Evolutionary conservation across 2,329 filamentous ascomycete species (phyloP), one percentile per base, ranked within the genome.

Genomic region (Sphaceloma murrayae): DNA sequence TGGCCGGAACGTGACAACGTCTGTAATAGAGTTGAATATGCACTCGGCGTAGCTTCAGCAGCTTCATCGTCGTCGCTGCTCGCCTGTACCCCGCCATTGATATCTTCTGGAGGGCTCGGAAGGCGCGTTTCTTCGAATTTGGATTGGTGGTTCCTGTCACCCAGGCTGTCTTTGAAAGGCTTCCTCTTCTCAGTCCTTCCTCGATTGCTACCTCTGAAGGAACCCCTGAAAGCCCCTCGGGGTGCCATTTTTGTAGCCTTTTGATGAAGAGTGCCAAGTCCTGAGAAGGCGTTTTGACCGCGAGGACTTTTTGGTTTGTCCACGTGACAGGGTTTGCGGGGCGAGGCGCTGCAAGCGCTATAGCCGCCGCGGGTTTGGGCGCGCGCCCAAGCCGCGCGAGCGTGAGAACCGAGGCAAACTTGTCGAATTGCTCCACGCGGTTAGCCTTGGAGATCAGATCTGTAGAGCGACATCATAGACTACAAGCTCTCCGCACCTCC

Each of bases 111-210:
- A 22, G 13, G 27, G 22, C 19, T 10, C 6, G 27, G n/a, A 16
- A 13, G 11, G n/a, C 36, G 36, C 36, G 22, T 26, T 30, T 40
- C 22, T 26, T 40, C 36, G 2, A 14, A 9, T 29, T 19, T 30
- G 9, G 22, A 9, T 6, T 16, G 30, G 9, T 30, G 27, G 13
- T 11, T 11, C 24, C 11, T 11, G 11, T 11, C 24, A 27, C 6
- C 24, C 6, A 13, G 22, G 19, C 31, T 45, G 14, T 32, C 18
- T 34, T 34, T 36, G 3, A 45, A 18, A 3, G 42, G 42, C 30
- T 22, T 45, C 21, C 42, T 32, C 17, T 34, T 34, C 42, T 45
- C 42, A n/a, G 31, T 45, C 16, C 42, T 18, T 14, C 42, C 42
- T 17, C 10, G 34, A 22, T 45, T 45, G 3, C 42, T 32, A 10